Evolutionary conservation across 2,329 filamentous ascomycete species (phyloP).

Genomic region (Cytospora mali): DNA sequence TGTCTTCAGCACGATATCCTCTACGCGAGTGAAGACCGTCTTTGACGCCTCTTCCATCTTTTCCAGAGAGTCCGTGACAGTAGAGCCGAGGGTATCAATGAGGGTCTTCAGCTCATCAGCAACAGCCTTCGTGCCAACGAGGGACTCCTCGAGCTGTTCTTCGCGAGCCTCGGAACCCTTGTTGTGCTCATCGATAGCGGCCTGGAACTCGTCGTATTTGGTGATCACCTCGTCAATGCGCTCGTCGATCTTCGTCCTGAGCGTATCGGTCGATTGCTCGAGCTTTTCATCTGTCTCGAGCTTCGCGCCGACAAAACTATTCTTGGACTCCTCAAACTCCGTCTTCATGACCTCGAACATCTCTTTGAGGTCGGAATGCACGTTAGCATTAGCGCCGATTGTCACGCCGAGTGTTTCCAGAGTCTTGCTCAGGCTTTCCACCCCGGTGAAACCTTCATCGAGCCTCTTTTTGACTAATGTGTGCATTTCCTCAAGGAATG

Average conservation of each 20-base stretch:
- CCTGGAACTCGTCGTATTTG: constrained; percentile 87
- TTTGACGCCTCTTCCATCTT: constrained; percentile 87
- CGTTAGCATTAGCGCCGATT: constrained; percentile 57
- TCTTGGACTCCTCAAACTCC: constrained; percentile 86
- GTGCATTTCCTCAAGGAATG: constrained; percentile 76
- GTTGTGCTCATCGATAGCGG: constrained; percentile 71
- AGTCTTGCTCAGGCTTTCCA: constrained; percentile 73
- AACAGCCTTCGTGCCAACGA: constrained; percentile 74
- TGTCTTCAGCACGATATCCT: constrained; percentile 73
- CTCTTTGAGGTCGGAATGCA: constrained; percentile 68
- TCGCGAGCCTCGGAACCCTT: constrained; percentile 75
- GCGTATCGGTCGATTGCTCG: constrained; percentile 56
- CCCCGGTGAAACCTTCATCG: constrained; percentile 70
- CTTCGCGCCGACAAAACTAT: constrained; percentile 77
- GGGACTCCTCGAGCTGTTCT: constrained; percentile 70
- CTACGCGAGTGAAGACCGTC: constrained; percentile 81
- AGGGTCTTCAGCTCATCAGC: constrained; percentile 86
- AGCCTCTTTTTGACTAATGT: constrained; percentile 76
- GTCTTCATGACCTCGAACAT: constrained; percentile 75
- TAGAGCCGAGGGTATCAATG: constrained; percentile 80
- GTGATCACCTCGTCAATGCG: constrained; percentile 75
- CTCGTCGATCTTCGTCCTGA: constrained; percentile 62
- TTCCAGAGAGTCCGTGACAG: constrained; percentile 79
- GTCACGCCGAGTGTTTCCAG: constrained; percentile 68
- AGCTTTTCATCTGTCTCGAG: constrained; percentile 83